Evolutionary conservation across 1,139 yeast species (phyloP).

Genomic region (Pichia sp.): DNA sequence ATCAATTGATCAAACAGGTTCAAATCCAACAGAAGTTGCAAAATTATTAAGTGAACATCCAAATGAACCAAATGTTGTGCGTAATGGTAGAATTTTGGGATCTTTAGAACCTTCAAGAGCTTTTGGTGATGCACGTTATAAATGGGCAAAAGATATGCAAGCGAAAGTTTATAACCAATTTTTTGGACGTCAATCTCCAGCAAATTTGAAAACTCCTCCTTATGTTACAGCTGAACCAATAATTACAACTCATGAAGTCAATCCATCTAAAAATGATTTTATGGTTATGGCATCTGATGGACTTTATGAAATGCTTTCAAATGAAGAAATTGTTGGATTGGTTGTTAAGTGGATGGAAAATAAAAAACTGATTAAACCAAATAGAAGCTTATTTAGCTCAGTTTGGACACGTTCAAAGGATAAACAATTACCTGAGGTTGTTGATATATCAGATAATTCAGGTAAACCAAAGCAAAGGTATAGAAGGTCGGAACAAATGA

Average conservation of each 20-base stretch:
- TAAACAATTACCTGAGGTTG: conserved; percentile 54
- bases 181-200: conserved; percentile 80
- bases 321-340: conserved; percentile 86
- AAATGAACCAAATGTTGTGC: conserved; percentile 73
- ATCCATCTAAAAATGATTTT: conserved; percentile 70
- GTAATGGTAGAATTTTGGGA: conserved; percentile 88
- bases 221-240: conserved; percentile 97
- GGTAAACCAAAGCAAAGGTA: conserved; percentile 54
- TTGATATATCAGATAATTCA: conserved; percentile 53
- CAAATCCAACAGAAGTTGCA: conserved; percentile 80
- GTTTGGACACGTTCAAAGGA: conserved; percentile 41
- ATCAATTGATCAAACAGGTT: conserved; percentile 91
- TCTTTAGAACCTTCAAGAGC: conserved; percentile 95
- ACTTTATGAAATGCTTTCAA: conserved; percentile 80
- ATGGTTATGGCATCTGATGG: conserved; percentile 95
- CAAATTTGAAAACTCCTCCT: conserved; percentile 81
- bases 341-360: conserved; percentile 93
- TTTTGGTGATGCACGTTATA: conserved; percentile 94
- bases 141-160: conserved; percentile 73
- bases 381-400: conserved; percentile 27
- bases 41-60: conserved; percentile 87
- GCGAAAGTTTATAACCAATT: conserved; percentile 66
- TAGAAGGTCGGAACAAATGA: conserved; percentile 36
- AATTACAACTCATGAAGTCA: conserved; percentile 72
- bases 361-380: conserved; percentile 56